A percentile compares a stretch with the other conserved stretches of the same genome.
These are phyloP conservation scores for Onygenales sp. DNA, from an alignment of 2,329 filamentous ascomycete genomes.

Conservation along the genomic window DNA sequence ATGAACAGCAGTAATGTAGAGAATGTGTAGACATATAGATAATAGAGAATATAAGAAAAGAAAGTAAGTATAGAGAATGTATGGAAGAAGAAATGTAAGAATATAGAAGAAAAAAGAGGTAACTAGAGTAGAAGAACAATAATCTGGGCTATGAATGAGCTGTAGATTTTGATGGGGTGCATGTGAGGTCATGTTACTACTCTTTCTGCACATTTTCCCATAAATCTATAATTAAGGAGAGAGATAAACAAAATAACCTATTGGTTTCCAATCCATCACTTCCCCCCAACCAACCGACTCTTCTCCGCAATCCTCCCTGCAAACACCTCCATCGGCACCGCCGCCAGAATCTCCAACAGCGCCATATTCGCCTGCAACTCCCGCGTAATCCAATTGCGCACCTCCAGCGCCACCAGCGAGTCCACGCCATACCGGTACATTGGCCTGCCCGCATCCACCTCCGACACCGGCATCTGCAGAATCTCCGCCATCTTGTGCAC, in stretches of 20 bases:
- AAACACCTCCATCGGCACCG: not conserved
- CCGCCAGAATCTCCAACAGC: constrained; percentile 6
- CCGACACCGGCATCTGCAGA: not conserved
- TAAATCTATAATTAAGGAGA: too few species aligned
- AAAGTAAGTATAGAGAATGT: too few species aligned
- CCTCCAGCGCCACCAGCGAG: constrained; percentile 8
- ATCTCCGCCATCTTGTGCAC: not conserved
- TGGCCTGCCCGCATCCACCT: constrained; percentile 2
- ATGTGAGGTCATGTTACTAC: too few species aligned
- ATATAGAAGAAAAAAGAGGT: too few species aligned
- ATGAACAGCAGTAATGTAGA: too few species aligned
- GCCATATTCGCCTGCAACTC: constrained; percentile 2
- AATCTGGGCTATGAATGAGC: too few species aligned
- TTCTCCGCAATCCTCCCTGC: constrained; percentile 1
- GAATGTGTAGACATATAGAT: too few species aligned
- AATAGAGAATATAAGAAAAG: too few species aligned
- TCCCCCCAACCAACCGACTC: not conserved
- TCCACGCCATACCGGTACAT: constrained; percentile 6
- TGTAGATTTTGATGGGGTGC: too few species aligned
- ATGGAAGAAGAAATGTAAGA: too few species aligned
- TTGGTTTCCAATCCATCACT: not conserved
- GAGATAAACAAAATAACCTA: not conserved
- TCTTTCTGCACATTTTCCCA: too few species aligned
- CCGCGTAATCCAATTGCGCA: constrained; percentile 5
- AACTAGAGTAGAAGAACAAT: too few species aligned